These are phyloP conservation scores for Papiliotrema nemorosa DNA, from an alignment of 1,284 basidiomycete genomes.

Conservation along the genomic window DNA sequence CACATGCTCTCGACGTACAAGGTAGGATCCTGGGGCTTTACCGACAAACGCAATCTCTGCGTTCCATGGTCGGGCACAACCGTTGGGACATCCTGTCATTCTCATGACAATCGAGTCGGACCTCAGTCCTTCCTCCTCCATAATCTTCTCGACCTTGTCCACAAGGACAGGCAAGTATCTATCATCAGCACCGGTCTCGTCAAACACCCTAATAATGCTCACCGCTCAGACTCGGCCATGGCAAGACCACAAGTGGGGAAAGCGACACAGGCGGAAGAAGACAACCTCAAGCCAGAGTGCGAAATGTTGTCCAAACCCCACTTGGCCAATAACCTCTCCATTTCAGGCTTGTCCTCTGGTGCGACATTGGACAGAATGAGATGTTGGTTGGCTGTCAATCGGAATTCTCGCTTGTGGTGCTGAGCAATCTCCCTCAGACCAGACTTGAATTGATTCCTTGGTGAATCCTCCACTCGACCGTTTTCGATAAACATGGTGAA, in stretches of 20 bases:
- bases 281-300: conserved; percentile 74
- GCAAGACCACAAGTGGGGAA: conserved; percentile 96
- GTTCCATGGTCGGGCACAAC: conserved; percentile 90
- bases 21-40: conserved; percentile 88
- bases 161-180: conserved; percentile 91
- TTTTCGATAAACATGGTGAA: conserved; percentile 97
- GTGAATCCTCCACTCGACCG: conserved; percentile 90
- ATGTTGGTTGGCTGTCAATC: conserved; percentile 94
- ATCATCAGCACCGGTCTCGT: not conserved
- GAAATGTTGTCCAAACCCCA: conserved; percentile 90
- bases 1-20: conserved; percentile 37
- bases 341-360: conserved; percentile 65
- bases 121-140: conserved; percentile 85
- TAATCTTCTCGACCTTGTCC: conserved; percentile 92
- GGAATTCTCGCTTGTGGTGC: conserved; percentile 88
- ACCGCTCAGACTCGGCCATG: conserved; percentile 85
- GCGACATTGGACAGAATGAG: conserved; percentile 81
- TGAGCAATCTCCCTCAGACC: conserved; percentile 89
- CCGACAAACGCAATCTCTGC: conserved; percentile 96
- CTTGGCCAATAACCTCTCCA: conserved; percentile 75
- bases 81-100: conserved; percentile 96
- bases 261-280: conserved; percentile 90
- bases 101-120: conserved; percentile 96
- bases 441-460: conserved; percentile 85
- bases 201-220: not conserved